Base-by-base conservation (phyloP, 1,284 basidiomycete species). In the Entoloma clypeatum region DNA sequence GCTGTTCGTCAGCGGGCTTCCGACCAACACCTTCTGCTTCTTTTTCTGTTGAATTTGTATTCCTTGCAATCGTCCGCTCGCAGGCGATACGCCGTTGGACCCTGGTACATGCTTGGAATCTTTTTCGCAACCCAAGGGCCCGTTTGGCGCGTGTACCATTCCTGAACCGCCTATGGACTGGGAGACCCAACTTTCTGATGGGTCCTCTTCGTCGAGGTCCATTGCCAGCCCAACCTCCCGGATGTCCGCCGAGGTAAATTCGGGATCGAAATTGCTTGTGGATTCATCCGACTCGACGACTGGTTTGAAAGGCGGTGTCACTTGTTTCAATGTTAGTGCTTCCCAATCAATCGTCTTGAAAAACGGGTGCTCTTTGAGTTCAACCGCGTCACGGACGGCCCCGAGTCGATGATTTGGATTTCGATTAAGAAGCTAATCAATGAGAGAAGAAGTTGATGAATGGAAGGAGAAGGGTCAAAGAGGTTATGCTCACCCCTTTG, bases 281-380 rank as follows among this genome's bases (percentile, higher is more conserved):
- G 87, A 92, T 67, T 99, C 96, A 72, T 99, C 96, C 18, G 92
- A 96, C 62, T 98, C 95, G 51, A 99, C 94, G 46, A 88, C 77
- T 10, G 96, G 96, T 64, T 98, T 99, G 76, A 99, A 99, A 1
- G 94, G 94, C 2, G 96, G 96, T 0, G 93, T 92, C 36, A 95
- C 83, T 60, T 96, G 90, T 63, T 97, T 96, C 53, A 76, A 77
- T 31, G 85, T 79, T 21, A 99, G 78, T 3, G 86, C 80, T 30
- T 76, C 71, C 91, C 92, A 97, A 65, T 97, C 92, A 57, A 99
- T 94, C 31, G 74, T 68, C 56, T 81, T 78, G 75, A 99, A 99
- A 72, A 99, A 99, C 1, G 92, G 71, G 59, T 99, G 96, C 56
- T 92, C 92, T 62, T 97, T 99, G 47, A 99, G 79, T 58, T 99